phyloP scores from a whole-genome alignment of 768 basidiomycete genomes.

The Suillus hirtellus region DNA sequence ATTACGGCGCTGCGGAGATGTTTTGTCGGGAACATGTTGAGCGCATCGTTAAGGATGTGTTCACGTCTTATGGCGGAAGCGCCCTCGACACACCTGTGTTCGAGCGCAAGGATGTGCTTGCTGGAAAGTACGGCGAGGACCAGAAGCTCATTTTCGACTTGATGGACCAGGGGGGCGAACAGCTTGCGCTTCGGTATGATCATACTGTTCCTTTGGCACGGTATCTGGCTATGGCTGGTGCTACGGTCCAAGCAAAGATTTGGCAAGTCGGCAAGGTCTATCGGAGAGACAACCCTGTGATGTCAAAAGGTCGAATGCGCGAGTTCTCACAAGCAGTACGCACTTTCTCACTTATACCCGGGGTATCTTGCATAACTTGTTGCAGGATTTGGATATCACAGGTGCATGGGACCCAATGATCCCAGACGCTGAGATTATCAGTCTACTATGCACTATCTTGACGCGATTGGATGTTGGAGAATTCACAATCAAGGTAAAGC shows the following conservation, averaged over 20 bases:
- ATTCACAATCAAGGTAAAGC: conserved; percentile 83
- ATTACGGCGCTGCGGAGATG: conserved; percentile 92
- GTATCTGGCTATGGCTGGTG: conserved; percentile 94
- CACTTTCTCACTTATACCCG: conserved; percentile 11
- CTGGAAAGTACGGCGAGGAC: conserved; percentile 98
- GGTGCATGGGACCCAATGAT: conserved; percentile 97
- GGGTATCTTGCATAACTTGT: conserved; percentile 1
- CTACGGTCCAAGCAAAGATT: conserved; percentile 75
- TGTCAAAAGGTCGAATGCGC: conserved; percentile 97
- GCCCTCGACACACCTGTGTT: conserved; percentile 99
- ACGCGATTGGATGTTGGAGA: conserved; percentile 88
- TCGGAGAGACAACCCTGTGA: conserved; percentile 92
- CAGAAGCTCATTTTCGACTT: conserved; percentile 97
- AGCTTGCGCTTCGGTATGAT: conserved; percentile 92
- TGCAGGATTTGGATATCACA: conserved; percentile 92
- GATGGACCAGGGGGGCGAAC: conserved; percentile 96
- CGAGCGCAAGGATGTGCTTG: conserved; percentile 92
- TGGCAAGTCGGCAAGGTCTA: conserved; percentile 99
- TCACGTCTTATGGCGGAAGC: conserved; percentile 84
- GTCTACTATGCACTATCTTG: conserved; percentile 78
- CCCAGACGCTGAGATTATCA: conserved; percentile 90
- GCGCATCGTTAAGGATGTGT: conserved; percentile 81
- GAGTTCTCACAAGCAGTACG: conserved; percentile 96
- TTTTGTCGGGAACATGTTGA: conserved; percentile 91
- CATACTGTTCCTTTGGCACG: conserved; percentile 96